Evolutionary conservation across 176 grass and related monocot genomes (phyloP).

Genomic region (Poa annua): DNA sequence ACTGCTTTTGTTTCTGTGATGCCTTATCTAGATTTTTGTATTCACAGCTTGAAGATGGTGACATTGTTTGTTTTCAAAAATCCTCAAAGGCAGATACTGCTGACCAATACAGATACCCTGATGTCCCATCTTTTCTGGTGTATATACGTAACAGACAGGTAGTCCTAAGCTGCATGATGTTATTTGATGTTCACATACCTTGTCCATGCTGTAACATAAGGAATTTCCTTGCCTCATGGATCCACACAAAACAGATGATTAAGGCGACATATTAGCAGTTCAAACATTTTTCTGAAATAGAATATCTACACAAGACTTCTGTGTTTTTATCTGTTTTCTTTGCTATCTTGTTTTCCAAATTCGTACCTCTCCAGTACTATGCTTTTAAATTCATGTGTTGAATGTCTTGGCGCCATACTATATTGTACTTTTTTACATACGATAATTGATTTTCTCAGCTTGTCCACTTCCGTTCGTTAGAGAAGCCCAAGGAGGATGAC

Average conservation of each 20-base stretch:
- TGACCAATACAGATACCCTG: conserved; percentile 77
- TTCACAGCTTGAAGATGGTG: conserved; percentile 94
- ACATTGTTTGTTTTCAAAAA: conserved; percentile 95
- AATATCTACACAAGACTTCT: background rate
- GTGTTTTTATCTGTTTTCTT: conserved; percentile 28
- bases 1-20: conserved; percentile 24
- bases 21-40: conserved; percentile 41
- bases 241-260: background rate
- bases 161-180: background rate
- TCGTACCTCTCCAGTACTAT: conserved; percentile 25
- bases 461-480: conserved; percentile 89
- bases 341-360: conserved; percentile 24
- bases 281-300: conserved; percentile 25
- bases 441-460: conserved; percentile 58
- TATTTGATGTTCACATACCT: background rate
- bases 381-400: background rate
- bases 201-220: background rate
- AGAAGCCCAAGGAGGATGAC: conserved; percentile 96
- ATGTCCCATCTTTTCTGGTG: conserved; percentile 86
- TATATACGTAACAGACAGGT: conserved; percentile 98
- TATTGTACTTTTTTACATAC: conserved; percentile 19
- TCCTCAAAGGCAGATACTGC: conserved; percentile 56
- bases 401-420: background rate
- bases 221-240: background rate
- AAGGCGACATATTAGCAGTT: background rate